These are phyloP conservation scores for Extremus antarcticus DNA, from an alignment of 495 filamentous ascomycete genomes.

Conservation along the genomic window DNA sequence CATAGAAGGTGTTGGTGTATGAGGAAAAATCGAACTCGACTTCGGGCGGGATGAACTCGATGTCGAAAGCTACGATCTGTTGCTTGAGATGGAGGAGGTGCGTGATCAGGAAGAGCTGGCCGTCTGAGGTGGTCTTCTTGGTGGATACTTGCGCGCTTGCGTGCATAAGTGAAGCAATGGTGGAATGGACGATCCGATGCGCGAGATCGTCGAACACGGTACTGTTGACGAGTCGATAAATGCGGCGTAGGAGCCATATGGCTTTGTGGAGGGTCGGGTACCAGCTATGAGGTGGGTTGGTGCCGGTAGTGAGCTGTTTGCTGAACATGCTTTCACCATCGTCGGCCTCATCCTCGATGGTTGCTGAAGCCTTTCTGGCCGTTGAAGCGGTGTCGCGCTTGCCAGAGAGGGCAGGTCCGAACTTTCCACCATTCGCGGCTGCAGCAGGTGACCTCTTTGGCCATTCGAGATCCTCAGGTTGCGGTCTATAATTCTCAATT, in stretches of 20 bases:
- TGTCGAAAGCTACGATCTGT: slow-evolving; percentile 84
- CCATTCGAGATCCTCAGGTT: slow-evolving; percentile 59
- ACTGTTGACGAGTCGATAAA: slow-evolving; percentile 72
- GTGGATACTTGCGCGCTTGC: slow-evolving; percentile 41
- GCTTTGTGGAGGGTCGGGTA: slow-evolving; percentile 67
- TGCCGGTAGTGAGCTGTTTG: slow-evolving; percentile 3
- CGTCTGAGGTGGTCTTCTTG: slow-evolving; percentile 51
- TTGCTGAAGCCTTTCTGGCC: slow-evolving; percentile 33
- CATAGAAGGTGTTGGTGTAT: slow-evolving; percentile 68
- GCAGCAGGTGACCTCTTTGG: slow-evolving; percentile 41
- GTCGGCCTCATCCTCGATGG: slow-evolving; percentile 38
- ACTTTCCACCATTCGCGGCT: slow-evolving; percentile 28
- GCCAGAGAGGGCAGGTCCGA: slow-evolving; percentile 29
- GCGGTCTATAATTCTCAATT: slow-evolving; percentile 59
- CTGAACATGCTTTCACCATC: slow-evolving; percentile 29
- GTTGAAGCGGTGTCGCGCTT: slow-evolving; percentile 32
- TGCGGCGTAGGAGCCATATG: slow-evolving; percentile 71
- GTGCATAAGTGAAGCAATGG: slow-evolving; percentile 51
- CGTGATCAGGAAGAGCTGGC: slow-evolving; percentile 79
- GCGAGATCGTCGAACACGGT: slow-evolving; percentile 68
- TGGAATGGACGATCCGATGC: slow-evolving; percentile 67
- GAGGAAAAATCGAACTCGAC: slow-evolving; percentile 67
- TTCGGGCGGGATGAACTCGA: slow-evolving; percentile 65
- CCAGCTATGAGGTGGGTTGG: slow-evolving; percentile 36
- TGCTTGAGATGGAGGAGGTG: slow-evolving; percentile 86